These are phyloP conservation scores for Flaveria linearis DNA, from an alignment of 129 eudicot species.

Conservation along the genomic window DNA sequence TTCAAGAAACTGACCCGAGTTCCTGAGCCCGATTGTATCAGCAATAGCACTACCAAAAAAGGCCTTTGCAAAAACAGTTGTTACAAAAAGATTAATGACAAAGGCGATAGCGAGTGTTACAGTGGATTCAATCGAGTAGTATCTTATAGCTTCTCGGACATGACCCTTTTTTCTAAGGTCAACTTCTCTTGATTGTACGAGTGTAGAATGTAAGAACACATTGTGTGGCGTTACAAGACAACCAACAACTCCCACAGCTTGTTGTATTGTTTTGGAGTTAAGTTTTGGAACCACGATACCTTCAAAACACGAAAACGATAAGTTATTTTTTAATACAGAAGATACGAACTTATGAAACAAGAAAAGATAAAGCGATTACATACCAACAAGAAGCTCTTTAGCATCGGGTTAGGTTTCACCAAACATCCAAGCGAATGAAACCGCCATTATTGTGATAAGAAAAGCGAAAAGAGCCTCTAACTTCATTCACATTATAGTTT, in stretches of 20 bases:
- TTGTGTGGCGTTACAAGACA: slow-evolving; percentile 97
- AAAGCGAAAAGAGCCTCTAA: slow-evolving; percentile 91
- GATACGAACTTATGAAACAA: neutral
- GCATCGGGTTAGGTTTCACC: slow-evolving; percentile 89
- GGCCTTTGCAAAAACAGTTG: slow-evolving; percentile 91
- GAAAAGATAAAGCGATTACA: slow-evolving; percentile 9
- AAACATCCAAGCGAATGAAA: slow-evolving; percentile 98
- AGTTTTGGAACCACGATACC: slow-evolving; percentile 87
- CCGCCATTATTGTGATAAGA: slow-evolving; percentile 84
- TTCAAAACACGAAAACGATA: slow-evolving; percentile 30
- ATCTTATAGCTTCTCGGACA: slow-evolving; percentile 79
- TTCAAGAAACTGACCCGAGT: slow-evolving; percentile 81
- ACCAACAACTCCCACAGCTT: slow-evolving; percentile 95
- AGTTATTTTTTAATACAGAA: neutral
- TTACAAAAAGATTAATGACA: slow-evolving; percentile 73
- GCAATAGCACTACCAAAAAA: slow-evolving; percentile 84
- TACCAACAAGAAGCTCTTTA: slow-evolving; percentile 77
- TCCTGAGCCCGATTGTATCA: slow-evolving; percentile 69
- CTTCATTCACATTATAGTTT: slow-evolving; percentile 91
- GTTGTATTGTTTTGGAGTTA: slow-evolving; percentile 74
- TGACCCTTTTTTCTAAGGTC: slow-evolving; percentile 68
- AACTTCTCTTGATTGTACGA: slow-evolving; percentile 86
- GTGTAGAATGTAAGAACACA: slow-evolving; percentile 91
- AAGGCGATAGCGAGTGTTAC: slow-evolving; percentile 73
- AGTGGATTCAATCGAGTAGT: slow-evolving; percentile 85